Percentiles rank a stretch among this genome's conserved stretches.
Conservation (phyloP, 192 early-diverging fungal species). For the Coemansia sp. region DNA sequence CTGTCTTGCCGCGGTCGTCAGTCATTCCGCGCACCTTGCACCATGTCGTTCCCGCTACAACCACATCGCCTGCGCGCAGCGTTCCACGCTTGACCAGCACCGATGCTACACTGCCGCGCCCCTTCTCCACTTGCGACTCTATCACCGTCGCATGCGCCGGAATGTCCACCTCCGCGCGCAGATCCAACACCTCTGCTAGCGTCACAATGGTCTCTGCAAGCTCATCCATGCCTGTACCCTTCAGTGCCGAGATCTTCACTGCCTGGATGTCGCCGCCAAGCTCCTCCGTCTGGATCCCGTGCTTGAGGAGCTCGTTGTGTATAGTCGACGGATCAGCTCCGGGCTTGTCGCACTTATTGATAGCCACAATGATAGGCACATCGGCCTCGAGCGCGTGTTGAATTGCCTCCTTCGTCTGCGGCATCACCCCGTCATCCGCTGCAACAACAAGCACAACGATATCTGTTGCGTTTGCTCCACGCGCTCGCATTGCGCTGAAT, state of each 20-base stretch:
- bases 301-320: constrained; percentile 68
- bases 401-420: constrained; percentile 95
- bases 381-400: constrained; percentile 82
- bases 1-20: constrained; percentile 71
- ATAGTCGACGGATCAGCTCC: constrained; percentile 65
- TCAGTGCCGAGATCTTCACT: constrained; percentile 89
- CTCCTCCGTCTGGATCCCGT: constrained; percentile 88
- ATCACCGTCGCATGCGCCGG: constrained; percentile 83
- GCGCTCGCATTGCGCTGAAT: constrained; percentile 91
- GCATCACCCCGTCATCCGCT: constrained; percentile 98
- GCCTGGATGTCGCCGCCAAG: constrained; percentile 91
- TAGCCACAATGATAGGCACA: constrained; percentile 92
- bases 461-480: constrained; percentile 92
- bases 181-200: constrained; percentile 83
- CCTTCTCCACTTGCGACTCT: constrained; percentile 87
- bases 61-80: constrained; percentile 68
- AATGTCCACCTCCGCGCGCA: constrained; percentile 78
- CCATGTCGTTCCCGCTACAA: constrained; percentile 87
- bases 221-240: constrained; percentile 81
- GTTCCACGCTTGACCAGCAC: constrained; percentile 90
- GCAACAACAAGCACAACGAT: constrained; percentile 97
- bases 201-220: constrained; percentile 88
- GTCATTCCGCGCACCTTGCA: constrained; percentile 85
- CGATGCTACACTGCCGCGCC: constrained; percentile 83
- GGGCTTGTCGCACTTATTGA: constrained; percentile 98